phyloP scores from a whole-genome alignment of 768 basidiomycete genomes.

The Suillus spraguei region DNA sequence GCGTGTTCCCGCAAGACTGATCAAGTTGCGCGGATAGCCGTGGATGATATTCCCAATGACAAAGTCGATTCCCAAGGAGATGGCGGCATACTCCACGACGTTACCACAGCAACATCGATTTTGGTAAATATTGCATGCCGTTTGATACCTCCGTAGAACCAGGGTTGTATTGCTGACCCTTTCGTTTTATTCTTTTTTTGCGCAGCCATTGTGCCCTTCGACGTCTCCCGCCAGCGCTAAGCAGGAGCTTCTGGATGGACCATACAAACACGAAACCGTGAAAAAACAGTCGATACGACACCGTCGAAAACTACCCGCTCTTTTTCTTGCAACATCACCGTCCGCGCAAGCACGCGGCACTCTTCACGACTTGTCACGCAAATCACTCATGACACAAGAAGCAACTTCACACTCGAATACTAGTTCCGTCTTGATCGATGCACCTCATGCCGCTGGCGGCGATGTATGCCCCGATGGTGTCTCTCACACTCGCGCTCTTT shows the following conservation, averaged over 20 bases:
- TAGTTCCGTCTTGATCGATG: constrained; percentile 25
- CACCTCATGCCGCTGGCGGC: constrained; percentile 24
- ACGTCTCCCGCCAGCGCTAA: constrained; percentile 21
- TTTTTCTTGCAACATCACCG: constrained; percentile 21
- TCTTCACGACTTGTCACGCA: constrained; percentile 9
- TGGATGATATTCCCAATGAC: neutral
- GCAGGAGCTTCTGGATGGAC: constrained; percentile 14
- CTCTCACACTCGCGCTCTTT: constrained; percentile 18
- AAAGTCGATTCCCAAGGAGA: constrained; percentile 17
- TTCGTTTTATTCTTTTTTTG: constrained; percentile 13
- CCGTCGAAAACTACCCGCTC: constrained; percentile 23
- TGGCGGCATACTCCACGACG: constrained; percentile 22
- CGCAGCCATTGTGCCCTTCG: constrained; percentile 26
- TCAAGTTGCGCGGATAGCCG: neutral
- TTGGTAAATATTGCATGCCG: constrained; percentile 30
- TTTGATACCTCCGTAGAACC: constrained; percentile 14
- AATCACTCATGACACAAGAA: constrained; percentile 16
- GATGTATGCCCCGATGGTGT: constrained; percentile 19
- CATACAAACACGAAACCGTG: constrained; percentile 15
- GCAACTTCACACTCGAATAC: constrained; percentile 11
- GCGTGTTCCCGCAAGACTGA: constrained; percentile 1
- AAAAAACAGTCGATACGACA: constrained; percentile 21
- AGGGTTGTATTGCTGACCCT: constrained; percentile 25
- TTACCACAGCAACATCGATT: constrained; percentile 29
- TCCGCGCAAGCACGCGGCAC: constrained; percentile 19